These are phyloP conservation scores for Trichophyton equinum DNA, from an alignment of 2,329 filamentous ascomycete genomes.

Conservation along the genomic window DNA sequence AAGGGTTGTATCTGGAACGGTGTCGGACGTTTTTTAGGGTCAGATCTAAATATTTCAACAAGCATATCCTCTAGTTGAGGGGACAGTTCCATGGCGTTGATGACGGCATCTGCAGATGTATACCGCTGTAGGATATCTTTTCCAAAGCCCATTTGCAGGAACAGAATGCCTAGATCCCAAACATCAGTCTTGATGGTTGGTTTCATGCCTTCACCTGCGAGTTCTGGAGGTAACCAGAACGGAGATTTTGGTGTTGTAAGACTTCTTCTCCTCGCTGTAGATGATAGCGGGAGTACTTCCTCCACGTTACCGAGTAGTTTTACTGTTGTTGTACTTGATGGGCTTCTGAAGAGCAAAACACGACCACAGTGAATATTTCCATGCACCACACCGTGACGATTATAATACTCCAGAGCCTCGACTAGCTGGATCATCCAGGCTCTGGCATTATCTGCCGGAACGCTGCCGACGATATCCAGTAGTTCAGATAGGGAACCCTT, in stretches of 20 bases:
- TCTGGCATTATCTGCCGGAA: constrained; percentile 63
- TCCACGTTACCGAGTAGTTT: constrained; percentile 40
- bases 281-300: constrained; percentile 39
- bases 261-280: constrained; percentile 25
- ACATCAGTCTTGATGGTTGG: constrained; percentile 69
- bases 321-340: constrained; percentile 54
- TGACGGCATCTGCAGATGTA: constrained; percentile 62
- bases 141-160: constrained; percentile 90
- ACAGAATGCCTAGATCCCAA: constrained; percentile 86
- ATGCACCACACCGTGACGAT: constrained; percentile 72
- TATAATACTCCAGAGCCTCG: constrained; percentile 75
- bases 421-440: constrained; percentile 87
- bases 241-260: constrained; percentile 55
- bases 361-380: constrained; percentile 71
- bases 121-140: constrained; percentile 63
- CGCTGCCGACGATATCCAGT: constrained; percentile 61
- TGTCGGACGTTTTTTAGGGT: constrained; percentile 70
- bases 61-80: constrained; percentile 67
- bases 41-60: constrained; percentile 68
- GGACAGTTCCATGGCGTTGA: constrained; percentile 59
- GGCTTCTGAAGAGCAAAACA: constrained; percentile 60
- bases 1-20: constrained; percentile 60
- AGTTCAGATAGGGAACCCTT: constrained; percentile 74
- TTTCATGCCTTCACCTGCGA: constrained; percentile 45
- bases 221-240: constrained; percentile 74